Conservation (phyloP, 2,329 filamentous ascomycete genomes). For the Fonsecaea erecta region DNA sequence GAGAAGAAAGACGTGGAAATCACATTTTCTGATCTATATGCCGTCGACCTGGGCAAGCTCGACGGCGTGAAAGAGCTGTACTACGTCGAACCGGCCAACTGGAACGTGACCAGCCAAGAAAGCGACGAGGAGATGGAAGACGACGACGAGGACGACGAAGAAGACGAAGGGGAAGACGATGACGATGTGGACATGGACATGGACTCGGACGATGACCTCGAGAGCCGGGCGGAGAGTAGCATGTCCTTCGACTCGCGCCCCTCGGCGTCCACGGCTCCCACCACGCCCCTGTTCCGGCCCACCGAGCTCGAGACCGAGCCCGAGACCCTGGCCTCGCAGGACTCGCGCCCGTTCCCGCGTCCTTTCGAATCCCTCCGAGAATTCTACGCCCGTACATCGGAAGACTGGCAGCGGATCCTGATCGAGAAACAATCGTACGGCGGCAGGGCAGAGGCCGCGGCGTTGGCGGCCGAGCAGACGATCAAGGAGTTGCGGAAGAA, state of each 20-base stretch:
- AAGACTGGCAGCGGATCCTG: slow-evolving; percentile 87
- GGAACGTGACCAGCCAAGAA: slow-evolving; percentile 69
- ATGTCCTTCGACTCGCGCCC: slow-evolving; percentile 43
- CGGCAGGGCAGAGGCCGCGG: slow-evolving; percentile 61
- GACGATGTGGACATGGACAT: slow-evolving; percentile 50
- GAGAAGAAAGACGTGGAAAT: slow-evolving; percentile 95
- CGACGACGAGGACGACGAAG: slow-evolving; percentile 47
- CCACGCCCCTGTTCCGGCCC: slow-evolving; percentile 45
- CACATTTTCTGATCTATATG: slow-evolving; percentile 93
- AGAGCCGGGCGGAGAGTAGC: slow-evolving; percentile 44
- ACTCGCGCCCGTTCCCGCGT: slow-evolving; percentile 74
- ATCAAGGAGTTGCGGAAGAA: slow-evolving; percentile 92
- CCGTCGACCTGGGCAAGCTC: slow-evolving; percentile 90
- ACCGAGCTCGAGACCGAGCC: slow-evolving; percentile 40
- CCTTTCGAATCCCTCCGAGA: slow-evolving; percentile 90
- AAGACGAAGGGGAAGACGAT: slow-evolving; percentile 48
- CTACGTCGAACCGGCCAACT: slow-evolving; percentile 81
- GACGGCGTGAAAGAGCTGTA: slow-evolving; percentile 94
- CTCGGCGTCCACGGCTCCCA: slow-evolving; percentile 44
- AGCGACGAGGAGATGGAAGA: slow-evolving; percentile 59
- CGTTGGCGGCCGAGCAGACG: slow-evolving; percentile 56
- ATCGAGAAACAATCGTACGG: slow-evolving; percentile 68
- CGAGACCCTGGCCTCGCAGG: slow-evolving; percentile 60
- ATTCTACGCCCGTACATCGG: slow-evolving; percentile 86
- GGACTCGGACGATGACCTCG: slow-evolving; percentile 52